Percentiles rank a stretch among this genome's conserved stretches.
These are phyloP conservation scores for Ophiocordyceps camponoti-leonardi DNA, from an alignment of 2,329 filamentous ascomycete genomes.

Conservation along the genomic window DNA sequence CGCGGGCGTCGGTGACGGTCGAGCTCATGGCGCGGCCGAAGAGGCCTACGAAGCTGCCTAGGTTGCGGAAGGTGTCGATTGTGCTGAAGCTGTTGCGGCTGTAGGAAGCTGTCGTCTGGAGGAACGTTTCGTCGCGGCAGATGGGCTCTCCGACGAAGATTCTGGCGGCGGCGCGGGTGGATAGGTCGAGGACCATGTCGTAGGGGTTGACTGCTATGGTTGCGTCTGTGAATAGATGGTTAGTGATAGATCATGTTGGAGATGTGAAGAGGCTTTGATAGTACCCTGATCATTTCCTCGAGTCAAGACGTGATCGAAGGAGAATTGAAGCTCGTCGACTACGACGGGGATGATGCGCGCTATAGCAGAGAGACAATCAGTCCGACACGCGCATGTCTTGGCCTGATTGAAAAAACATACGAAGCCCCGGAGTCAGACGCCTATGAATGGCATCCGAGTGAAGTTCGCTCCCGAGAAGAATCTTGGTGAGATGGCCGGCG, in stretches of 20 bases:
- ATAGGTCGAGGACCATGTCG: slow-evolving; percentile 3
- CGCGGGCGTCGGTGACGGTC: slow-evolving; percentile 2
- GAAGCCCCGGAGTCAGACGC: slow-evolving; percentile 4
- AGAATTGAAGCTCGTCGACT: slow-evolving; percentile 4
- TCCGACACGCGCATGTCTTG: no score
- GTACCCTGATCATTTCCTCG: not conserved
- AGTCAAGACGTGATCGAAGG: slow-evolving; percentile 2
- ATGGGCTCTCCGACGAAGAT: slow-evolving; percentile 4
- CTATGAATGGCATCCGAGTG: slow-evolving; percentile 5
- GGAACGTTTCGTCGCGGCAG: slow-evolving; percentile 4
- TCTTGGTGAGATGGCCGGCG: slow-evolving; percentile 3
- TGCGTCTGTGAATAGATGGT: not conserved
- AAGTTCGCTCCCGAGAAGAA: slow-evolving; percentile 4
- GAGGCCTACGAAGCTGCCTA: slow-evolving; percentile 1
- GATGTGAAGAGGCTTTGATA: no score
- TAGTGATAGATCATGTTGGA: not conserved
- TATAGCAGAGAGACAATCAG: no score
- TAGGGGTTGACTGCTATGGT: slow-evolving; percentile 3
- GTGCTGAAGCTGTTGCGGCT: slow-evolving; percentile 5
- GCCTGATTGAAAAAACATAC: slow-evolving; percentile 1
- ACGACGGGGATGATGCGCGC: slow-evolving; percentile 4
- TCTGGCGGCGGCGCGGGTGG: slow-evolving; percentile 4
- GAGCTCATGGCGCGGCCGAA: slow-evolving; percentile 1
- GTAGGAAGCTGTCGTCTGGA: slow-evolving; percentile 4
- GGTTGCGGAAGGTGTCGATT: slow-evolving; percentile 3